Percentiles rank a stretch among this genome's conserved stretches.
phyloP scores from a whole-genome alignment of 352 stramenopile genomes.

The Phytophthora kernoviae region DNA sequence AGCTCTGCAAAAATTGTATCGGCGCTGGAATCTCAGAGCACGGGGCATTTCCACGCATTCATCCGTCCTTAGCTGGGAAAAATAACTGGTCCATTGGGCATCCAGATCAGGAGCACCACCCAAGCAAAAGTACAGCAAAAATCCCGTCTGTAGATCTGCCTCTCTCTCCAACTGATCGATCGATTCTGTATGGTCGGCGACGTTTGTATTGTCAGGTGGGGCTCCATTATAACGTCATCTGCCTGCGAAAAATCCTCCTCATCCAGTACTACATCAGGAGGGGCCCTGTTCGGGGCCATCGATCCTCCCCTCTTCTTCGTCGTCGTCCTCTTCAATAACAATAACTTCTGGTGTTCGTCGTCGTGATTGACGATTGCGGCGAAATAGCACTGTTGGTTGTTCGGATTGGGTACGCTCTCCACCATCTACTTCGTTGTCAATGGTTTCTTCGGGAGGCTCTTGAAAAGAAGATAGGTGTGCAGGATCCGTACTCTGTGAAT shows the following conservation, averaged over 20 bases:
- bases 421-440: not conserved
- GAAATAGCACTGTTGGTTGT: conserved; percentile 11
- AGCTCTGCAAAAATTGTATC: conserved; percentile 41
- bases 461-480: not conserved
- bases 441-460: not conserved
- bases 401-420: conserved; percentile 13
- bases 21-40: conserved; percentile 40
- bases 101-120: conserved; percentile 57
- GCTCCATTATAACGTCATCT: conserved; percentile 13
- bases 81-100: conserved; percentile 45
- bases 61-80: conserved; percentile 34
- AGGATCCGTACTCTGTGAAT: not conserved
- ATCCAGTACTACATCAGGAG: conserved; percentile 49
- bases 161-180: conserved; percentile 40
- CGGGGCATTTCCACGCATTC: conserved; percentile 56
- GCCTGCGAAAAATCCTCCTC: conserved; percentile 29
- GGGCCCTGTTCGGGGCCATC: conserved; percentile 33
- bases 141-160: conserved; percentile 47
- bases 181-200: conserved; percentile 16
- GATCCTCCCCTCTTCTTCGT: conserved; percentile 36
- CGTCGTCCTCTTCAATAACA: conserved; percentile 72
- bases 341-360: conserved; percentile 50
- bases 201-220: conserved; percentile 8
- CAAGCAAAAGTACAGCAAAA: conserved; percentile 66
- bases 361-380: conserved; percentile 35